phyloP scores from a whole-genome alignment of 148 eudicot species.

The Silene conica region DNA sequence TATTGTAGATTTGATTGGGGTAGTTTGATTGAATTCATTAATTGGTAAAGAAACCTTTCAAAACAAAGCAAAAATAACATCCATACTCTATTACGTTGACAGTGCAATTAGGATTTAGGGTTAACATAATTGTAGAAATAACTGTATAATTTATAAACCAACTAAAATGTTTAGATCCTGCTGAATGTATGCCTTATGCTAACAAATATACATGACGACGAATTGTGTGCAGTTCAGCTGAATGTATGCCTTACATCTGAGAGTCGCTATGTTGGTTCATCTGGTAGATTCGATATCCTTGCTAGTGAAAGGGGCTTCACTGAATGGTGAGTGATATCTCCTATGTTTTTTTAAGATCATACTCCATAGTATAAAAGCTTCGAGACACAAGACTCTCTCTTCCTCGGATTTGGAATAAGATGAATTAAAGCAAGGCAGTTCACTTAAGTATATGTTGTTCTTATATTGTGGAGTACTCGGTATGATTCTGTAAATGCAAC shows the following conservation, averaged over 20 bases:
- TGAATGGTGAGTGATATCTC: constrained; percentile 56
- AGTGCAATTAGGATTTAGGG: too few relatives aligned
- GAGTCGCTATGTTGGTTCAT: constrained; percentile 51
- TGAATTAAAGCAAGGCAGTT: neutral
- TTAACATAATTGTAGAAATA: too few relatives aligned
- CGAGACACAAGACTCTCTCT: neutral
- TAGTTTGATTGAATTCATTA: too few relatives aligned
- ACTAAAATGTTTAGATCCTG: too few relatives aligned
- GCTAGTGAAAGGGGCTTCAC: constrained; percentile 84
- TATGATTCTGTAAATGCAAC: neutral
- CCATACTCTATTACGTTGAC: too few relatives aligned
- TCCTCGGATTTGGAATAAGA: neutral
- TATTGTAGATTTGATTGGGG: too few relatives aligned
- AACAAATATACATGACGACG: too few relatives aligned
- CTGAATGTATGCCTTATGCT: too few relatives aligned
- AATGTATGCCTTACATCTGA: constrained; percentile 74
- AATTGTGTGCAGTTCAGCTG: too few relatives aligned
- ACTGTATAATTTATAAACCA: too few relatives aligned
- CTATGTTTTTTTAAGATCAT: neutral
- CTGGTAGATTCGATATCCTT: constrained; percentile 53
- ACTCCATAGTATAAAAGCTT: neutral
- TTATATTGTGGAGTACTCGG: neutral
- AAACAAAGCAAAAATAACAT: too few relatives aligned
- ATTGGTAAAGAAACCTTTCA: too few relatives aligned
- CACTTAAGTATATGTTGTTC: neutral